Evolutionary conservation across 169 alveolate genomes (phyloP).

Genomic region (Babesia sp.): DNA sequence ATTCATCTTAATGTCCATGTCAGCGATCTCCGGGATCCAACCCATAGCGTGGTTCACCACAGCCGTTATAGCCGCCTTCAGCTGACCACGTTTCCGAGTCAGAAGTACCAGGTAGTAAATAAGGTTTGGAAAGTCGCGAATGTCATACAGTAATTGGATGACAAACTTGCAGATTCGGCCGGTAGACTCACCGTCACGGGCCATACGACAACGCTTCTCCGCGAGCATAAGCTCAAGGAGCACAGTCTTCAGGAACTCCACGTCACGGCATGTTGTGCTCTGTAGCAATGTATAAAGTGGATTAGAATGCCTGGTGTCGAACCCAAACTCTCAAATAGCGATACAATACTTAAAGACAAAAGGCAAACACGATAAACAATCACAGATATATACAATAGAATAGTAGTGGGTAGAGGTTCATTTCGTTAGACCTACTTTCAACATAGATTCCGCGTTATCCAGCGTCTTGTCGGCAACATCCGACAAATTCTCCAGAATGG

Average conservation of each 20-base stretch:
- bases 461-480: constrained; percentile 44
- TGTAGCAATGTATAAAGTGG: not conserved
- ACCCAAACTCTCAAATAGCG: not conserved
- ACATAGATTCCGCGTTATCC: constrained; percentile 39
- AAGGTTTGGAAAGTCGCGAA: constrained; percentile 61
- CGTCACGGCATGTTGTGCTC: constrained; percentile 22
- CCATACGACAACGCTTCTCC: constrained; percentile 73
- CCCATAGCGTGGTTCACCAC: constrained; percentile 65
- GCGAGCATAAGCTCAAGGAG: constrained; percentile 61
- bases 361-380: no score
- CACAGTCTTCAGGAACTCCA: constrained; percentile 49
- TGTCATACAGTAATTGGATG: constrained; percentile 59
- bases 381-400: no score
- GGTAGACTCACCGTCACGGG: constrained; percentile 75
- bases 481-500: constrained; percentile 51
- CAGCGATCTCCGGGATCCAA: constrained; percentile 63
- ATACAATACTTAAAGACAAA: not conserved
- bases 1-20: constrained; percentile 57
- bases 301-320: not conserved
- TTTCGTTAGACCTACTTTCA: constrained; percentile 28
- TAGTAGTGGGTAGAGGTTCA: no score
- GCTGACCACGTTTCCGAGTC: constrained; percentile 71
- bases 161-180: constrained; percentile 67
- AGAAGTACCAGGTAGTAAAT: constrained; percentile 68
- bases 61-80: constrained; percentile 69